These are phyloP conservation scores for Melastoma malabathricum DNA, from an alignment of 345 rosid species.

Conservation along the genomic window DNA sequence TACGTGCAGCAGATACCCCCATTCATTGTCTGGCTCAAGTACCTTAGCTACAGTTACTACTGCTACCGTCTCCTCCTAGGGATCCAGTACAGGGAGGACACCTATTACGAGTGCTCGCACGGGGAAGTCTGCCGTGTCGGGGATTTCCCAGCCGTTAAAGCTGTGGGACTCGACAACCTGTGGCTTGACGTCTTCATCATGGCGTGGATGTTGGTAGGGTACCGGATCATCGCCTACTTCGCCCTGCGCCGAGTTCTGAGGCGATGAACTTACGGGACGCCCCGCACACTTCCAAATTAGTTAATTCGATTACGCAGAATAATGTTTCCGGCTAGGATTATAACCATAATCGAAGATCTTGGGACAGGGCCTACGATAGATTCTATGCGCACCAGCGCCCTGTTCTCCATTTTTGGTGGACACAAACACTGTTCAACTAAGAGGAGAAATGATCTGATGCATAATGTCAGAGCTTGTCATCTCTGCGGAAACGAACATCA, in stretches of 20 bases:
- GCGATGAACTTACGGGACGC: conserved; percentile 18
- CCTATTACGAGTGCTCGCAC: conserved; percentile 63
- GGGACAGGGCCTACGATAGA: no score
- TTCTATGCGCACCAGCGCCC: no score
- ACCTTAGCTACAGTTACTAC: conserved; percentile 92
- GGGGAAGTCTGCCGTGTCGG: conserved; percentile 67
- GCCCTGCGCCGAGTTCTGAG: conserved; percentile 66
- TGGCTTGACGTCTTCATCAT: conserved; percentile 79
- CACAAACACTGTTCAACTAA: no score
- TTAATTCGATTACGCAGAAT: no score
- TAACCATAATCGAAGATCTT: no score
- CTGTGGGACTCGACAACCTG: conserved; percentile 67
- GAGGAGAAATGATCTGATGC: no score
- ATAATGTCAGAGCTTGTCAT: no score
- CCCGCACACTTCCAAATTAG: conserved; percentile 2
- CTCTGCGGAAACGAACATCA: no score
- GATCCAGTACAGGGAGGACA: conserved; percentile 67
- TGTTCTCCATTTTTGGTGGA: no score
- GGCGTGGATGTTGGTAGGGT: conserved; percentile 91
- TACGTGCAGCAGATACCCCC: conserved; percentile 89
- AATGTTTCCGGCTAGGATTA: no score
- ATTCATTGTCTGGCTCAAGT: conserved; percentile 93
- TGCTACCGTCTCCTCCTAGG: conserved; percentile 94
- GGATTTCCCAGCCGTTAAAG: conserved; percentile 68
- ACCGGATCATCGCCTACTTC: conserved; percentile 69